Evolutionary conservation across 2,329 filamentous ascomycete genomes (phyloP), one percentile per base, ranked within the genome.

Genomic region (Gliomastix tumulicola): DNA sequence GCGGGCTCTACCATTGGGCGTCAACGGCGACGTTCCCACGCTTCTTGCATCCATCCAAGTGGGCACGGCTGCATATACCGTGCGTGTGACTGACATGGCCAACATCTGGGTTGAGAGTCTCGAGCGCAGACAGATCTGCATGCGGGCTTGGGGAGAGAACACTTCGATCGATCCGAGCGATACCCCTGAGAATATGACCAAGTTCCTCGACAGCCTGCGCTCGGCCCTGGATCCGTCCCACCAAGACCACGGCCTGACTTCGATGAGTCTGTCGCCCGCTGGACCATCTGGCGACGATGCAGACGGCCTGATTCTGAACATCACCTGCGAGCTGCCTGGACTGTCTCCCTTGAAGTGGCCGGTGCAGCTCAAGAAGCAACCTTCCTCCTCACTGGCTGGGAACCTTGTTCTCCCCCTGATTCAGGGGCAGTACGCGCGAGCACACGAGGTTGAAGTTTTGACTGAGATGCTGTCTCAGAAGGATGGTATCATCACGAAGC

Each of bases 121-220:
- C 17, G 71, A 78, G 38, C 65, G 76, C 17, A 66, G 65, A n/a
- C 68, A 65, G 10, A 82, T 90, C 39, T 69, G 79, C 38, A 62
- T 68, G 41, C 74, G 82, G 41, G 82, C 77, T 21, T 66, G 75
- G 38, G 60, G 71, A 18, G 70, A 81, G 46, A 71, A 78, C 47
- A 84, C 81, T 13, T 79, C 74, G 42, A 88, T 90, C 42, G 84
- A 90, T 51, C 79, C 85, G 2, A 79, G 73, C 51, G 79, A 83
- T 45, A 80, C 82, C 41, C 63, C 68, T 0, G 73, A 77, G 35
- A 84, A 90, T 49, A 76, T 86, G 59, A 54, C 60, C 19, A 78
- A 79, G 35, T 76, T 90, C 35, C 62, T 89, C 12, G 66, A 74
- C 17, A 80, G 82, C 48, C 63, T 90, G 15, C 57, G 64, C 34